Evolutionary conservation across 2,329 filamentous ascomycete species (phyloP), one percentile per base, ranked within the genome.

Genomic region (Periconia sp.): DNA sequence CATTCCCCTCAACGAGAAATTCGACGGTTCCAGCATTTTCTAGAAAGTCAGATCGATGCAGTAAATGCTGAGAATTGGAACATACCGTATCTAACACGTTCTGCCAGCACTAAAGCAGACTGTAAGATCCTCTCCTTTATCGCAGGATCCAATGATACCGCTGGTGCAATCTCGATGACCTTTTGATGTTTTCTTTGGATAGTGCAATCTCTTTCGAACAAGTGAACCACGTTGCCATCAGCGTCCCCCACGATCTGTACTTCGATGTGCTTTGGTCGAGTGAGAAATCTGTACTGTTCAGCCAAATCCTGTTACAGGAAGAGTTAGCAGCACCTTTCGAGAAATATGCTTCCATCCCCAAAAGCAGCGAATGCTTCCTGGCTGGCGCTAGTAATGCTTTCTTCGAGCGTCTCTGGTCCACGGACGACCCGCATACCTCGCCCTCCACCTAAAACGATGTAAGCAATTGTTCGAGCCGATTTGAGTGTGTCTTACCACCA

Each of bases 161-260:
- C 94, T 1, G 94, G 94, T 33, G 93, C 94, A 69, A 97, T 88
- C 78, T 99, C 94, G 55, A 99, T 93, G 65, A 99, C 94, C 83
- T 99, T 99, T 74, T 99, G 94, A 80, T 99, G 94, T 78, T 94
- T 89, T 74, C 94, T 89, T 82, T 99, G 94, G 49, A 99, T 94
- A 67, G 91, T 96, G 84, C 94, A 99, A 81, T 99, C 94, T 83
- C 94, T 92, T 86, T 99, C 94, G 81, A 94, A 99, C 72, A 99
- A 78, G 77, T 99, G 94, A 54, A 99, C 93, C 66, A 99, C 91
- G 74, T 97, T 97, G 74, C 94, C 94, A 66, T 95, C 86, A 83
- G 94, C 97, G 78, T 99, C 94, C 77, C 94, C 94, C 6, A 99
- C 85, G 52, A 99, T 85, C 81, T 99, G 94, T 56, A 99, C 94